These are phyloP conservation scores for Phytophthora megakarya DNA, from an alignment of 352 stramenopile species.

Conservation along the genomic window DNA sequence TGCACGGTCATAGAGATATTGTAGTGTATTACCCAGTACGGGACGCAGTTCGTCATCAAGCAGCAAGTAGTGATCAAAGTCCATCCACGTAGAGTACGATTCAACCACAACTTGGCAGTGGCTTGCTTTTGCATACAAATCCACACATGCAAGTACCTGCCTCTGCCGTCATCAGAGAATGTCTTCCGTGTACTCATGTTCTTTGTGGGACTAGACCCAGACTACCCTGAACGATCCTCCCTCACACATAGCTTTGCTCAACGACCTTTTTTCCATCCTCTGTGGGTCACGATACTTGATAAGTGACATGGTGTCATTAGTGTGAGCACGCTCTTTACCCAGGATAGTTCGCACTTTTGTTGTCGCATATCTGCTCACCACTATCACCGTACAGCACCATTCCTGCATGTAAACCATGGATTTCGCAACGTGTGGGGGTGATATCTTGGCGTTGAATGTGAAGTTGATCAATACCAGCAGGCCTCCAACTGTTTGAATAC, in stretches of 20 bases:
- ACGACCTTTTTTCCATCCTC: no score
- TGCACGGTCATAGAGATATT: not conserved
- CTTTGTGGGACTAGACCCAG: no score
- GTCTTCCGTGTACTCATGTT: no score
- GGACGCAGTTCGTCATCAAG: not conserved
- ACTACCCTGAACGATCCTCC: no score
- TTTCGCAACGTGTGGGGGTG: constrained; percentile 10
- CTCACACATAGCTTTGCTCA: no score
- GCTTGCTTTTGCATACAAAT: no score
- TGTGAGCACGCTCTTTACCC: not conserved
- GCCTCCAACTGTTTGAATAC: not conserved
- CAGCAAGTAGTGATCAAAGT: not conserved
- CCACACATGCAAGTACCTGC: no score
- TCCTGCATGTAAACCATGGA: constrained; percentile 1
- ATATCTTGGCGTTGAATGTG: constrained; percentile 2
- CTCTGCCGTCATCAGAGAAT: no score
- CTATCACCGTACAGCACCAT: no score
- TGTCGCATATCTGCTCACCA: constrained; percentile 10
- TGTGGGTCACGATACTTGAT: no score
- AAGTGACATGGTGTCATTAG: no score
- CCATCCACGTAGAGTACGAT: not conserved
- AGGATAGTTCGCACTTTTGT: constrained; percentile 9
- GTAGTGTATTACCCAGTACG: not conserved
- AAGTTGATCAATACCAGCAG: not conserved
- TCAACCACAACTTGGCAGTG: no score